Evolutionary conservation across 73 alveolate species (phyloP).

Genomic region (Symbiodinium natans): DNA sequence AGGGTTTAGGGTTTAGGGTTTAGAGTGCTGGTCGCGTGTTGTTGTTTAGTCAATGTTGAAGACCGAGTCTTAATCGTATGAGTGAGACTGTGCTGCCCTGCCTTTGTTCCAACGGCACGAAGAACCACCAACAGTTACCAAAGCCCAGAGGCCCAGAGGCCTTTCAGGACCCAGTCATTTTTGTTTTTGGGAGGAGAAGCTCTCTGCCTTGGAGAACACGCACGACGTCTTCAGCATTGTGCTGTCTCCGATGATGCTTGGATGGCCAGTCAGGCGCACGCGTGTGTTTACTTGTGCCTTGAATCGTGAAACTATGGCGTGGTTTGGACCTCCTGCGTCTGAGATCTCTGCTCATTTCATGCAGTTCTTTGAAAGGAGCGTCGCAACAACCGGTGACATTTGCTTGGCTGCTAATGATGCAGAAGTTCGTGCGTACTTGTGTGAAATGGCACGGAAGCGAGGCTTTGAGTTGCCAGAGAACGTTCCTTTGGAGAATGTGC

Average conservation of each 20-base stretch:
- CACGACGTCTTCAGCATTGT: background rate
- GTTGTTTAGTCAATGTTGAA: too few species aligned
- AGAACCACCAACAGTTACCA: too few species aligned
- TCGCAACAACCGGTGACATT: background rate
- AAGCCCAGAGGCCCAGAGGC: too few species aligned
- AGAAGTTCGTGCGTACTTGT: background rate
- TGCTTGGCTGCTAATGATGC: background rate
- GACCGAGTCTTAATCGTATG: too few species aligned
- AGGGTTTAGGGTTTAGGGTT: too few species aligned
- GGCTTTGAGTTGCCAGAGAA: background rate
- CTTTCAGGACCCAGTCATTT: too few species aligned
- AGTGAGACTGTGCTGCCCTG: too few species aligned
- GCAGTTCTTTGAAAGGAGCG: background rate
- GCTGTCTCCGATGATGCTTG: background rate
- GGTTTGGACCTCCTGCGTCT: background rate
- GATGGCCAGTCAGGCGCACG: background rate
- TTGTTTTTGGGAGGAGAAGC: too few species aligned
- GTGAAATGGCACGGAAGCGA: background rate
- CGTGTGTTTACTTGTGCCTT: background rate
- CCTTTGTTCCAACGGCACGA: too few species aligned
- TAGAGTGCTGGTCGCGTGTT: too few species aligned
- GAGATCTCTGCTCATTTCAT: background rate
- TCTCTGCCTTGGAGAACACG: background rate
- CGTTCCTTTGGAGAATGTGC: background rate
- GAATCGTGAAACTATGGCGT: background rate